A percentile compares a stretch with the other conserved stretches of the same genome.
These are phyloP conservation scores for Kuraishia capsulata DNA, from an alignment of 805 yeast genomes.

Conservation along the genomic window DNA sequence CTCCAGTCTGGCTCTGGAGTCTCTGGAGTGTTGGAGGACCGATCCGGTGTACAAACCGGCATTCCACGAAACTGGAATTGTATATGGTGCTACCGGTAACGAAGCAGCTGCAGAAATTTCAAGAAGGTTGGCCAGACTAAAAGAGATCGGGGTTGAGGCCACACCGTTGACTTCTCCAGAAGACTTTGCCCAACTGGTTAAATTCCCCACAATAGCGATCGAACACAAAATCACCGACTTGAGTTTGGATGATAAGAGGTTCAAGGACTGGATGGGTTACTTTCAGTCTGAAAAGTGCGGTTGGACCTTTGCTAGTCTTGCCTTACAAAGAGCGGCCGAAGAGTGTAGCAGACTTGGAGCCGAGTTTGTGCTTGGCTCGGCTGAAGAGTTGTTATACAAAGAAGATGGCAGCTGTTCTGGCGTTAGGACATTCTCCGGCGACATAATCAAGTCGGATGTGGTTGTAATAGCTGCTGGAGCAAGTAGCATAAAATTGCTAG, in stretches of 20 bases:
- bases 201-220: background rate
- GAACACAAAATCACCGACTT: conserved; percentile 2
- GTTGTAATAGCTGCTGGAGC: conserved; percentile 31
- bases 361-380: background rate
- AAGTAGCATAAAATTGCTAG: conserved; percentile 22
- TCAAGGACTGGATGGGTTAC: conserved; percentile 23
- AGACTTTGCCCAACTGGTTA: conserved; percentile 6
- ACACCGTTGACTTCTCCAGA: conserved; percentile 6
- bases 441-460: conserved; percentile 14
- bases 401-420: conserved; percentile 8
- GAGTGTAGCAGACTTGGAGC: background rate
- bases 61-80: conserved; percentile 22
- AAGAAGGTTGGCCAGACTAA: conserved; percentile 2
- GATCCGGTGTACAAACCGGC: conserved; percentile 21
- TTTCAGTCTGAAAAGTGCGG: conserved; percentile 23
- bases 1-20: conserved; percentile 23
- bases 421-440: conserved; percentile 19
- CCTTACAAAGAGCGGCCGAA: conserved; percentile 6
- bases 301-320: conserved; percentile 25
- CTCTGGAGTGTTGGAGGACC: conserved; percentile 22
- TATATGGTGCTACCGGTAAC: conserved; percentile 18
- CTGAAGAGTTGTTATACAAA: background rate
- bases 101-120: conserved; percentile 7
- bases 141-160: background rate
- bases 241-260: conserved; percentile 6